Base-by-base conservation (phyloP, 2,329 filamentous ascomycete genomes). In the Colletotrichum australisinense region DNA sequence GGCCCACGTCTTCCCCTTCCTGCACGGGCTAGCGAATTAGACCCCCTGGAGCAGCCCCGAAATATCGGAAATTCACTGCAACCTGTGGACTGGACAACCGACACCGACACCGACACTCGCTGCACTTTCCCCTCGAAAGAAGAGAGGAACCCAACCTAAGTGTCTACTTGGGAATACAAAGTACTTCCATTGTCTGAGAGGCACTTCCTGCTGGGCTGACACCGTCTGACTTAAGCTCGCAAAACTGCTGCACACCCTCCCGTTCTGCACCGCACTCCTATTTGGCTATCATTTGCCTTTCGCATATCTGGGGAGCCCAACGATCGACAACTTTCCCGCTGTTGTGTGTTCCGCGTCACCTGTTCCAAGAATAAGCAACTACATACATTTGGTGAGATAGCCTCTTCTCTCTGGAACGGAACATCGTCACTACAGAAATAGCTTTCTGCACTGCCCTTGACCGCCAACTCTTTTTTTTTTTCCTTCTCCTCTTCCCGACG, bases 41-140 rank as follows among this genome's bases (percentile, higher is more conserved):
- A 46, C 60, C 67, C 69, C 70, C 60, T 73, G 70, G 5, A 62
- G 66, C 62, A 55, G 67, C 65, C 69, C 69, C 70, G 35, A 73
- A 70, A 60, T 70, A 73, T 73, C 70, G 67, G 67, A 73, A 69
- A 65, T 73, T 73, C 70, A 63, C 49, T 69, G 69, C 49, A 69
- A 67, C 68, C 70, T 58, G 67, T 63, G 60, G 69, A 72, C 69
- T 69, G 66, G 70, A 70, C 70, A 73, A 73, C 70, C 70, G 70
- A 70, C 70, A 73, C 70, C 70, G 66, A 70, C 70, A 68, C 65
- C 52, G 38, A 68, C n/a, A 49, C 32, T 56, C 7, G 30, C 30
- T 24, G 63, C 46, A 65, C 52, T 26, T 12, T 28, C 30, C 57
- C 35, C 35, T 42, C 35, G 38, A 42, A 42, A 42, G 38, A 42